Base-by-base conservation (phyloP, 2,329 filamentous ascomycete species). In the Fusarium longipes region DNA sequence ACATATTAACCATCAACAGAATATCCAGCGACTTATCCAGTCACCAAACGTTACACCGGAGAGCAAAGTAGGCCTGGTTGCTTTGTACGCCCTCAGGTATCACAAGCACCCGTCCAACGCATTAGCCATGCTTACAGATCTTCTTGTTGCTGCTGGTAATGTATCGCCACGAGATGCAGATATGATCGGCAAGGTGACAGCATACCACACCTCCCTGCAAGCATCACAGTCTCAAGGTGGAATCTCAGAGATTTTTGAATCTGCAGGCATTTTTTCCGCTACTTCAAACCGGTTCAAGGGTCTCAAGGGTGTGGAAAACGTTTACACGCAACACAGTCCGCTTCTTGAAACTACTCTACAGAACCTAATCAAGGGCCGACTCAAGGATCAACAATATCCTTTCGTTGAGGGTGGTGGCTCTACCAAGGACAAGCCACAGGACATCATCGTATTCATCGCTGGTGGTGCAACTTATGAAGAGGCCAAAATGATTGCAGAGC, bases 281-380 rank as follows among this genome's bases (percentile, higher is more conserved):
- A 93, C 94, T 12, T 87, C 93, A 36, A 93, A 91, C 74, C 89
- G 94, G 7, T 93, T 99, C 78, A 97, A 97, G 75, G 96, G 96
- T 0, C 84, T 99, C 15, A 97, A 98, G 75, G 96, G 96, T 3
- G 96, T 99, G 2, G 96, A 99, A 77, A 99, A 99, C 73, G 96
- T 99, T 27, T 99, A 99, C 77, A 99, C 96, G 0, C 96, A 99
- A 77, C 96, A 99, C 78, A 96, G 93, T 8, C 93, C 96, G 1
- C 86, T 93, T 22, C 80, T 99, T 17, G 94, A 97, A 77, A 87
- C 87, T 24, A 98, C 93, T 1, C 81, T 99, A 18, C 95, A 97
- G 76, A 95, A 95, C 72, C 83, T 99, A 50, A 94, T 98, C 81
- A 97, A 97, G 76, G 96, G 96, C 1, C 88, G 92, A 29, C 80